Evolutionary conservation across 768 basidiomycete genomes (phyloP).

Genomic region (Collybia mongolica): DNA sequence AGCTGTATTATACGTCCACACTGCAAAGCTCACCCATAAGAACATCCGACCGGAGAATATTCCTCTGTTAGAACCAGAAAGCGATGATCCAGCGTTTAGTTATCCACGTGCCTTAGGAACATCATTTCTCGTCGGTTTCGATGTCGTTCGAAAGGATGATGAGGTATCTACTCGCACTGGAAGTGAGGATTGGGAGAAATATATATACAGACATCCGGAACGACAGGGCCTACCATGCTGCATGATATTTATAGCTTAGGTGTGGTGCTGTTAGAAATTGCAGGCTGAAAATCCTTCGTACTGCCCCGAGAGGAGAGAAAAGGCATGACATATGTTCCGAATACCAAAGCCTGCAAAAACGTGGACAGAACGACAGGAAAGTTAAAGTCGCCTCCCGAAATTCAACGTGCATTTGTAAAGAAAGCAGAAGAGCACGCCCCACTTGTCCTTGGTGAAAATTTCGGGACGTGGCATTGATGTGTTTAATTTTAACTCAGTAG

Average conservation of each 20-base stretch:
- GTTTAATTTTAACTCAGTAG: slow-evolving; percentile 2
- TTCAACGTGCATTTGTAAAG: slow-evolving; percentile 1
- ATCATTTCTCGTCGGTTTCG: slow-evolving; percentile 5
- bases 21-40: slow-evolving; percentile 6
- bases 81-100: not conserved
- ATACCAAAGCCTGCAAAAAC: not conserved
- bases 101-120: slow-evolving; percentile 1
- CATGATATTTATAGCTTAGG: slow-evolving; percentile 7
- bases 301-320: not conserved
- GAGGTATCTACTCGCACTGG: slow-evolving; percentile 1
- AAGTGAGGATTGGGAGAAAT: slow-evolving; percentile 4
- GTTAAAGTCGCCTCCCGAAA: not conserved
- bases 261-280: slow-evolving; percentile 3
- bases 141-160: slow-evolving; percentile 4
- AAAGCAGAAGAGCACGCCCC: slow-evolving; percentile 3
- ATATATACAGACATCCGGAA: slow-evolving; percentile 6
- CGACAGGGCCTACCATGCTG: slow-evolving; percentile 6
- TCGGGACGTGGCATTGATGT: slow-evolving; percentile 2
- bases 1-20: slow-evolving; percentile 5
- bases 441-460: slow-evolving; percentile 3
- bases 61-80: not conserved
- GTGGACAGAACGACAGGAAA: not conserved
- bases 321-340: slow-evolving; percentile 1
- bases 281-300: slow-evolving; percentile 1
- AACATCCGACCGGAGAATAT: slow-evolving; percentile 7